Conservation (phyloP, 2,329 filamentous ascomycete genomes). For the Monilinia vaccinii-corymbosi region DNA sequence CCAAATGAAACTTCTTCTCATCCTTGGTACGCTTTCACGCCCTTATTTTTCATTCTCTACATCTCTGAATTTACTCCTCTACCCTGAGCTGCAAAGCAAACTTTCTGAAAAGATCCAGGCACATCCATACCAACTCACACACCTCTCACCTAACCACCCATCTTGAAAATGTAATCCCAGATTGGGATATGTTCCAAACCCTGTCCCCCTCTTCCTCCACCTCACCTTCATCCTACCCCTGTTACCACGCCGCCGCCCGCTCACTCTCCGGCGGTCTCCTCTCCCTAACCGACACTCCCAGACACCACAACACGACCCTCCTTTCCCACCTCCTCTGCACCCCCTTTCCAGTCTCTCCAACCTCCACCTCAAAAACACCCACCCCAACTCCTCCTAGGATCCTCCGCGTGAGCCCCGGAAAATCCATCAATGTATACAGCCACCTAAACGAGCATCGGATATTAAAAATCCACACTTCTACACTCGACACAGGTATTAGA, state of each 20-base stretch:
- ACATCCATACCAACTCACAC: constrained; percentile 15
- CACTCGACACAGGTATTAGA: neutral
- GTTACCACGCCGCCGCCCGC: constrained; percentile 12
- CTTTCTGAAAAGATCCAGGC: neutral
- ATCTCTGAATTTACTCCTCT: no score
- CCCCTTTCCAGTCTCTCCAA: neutral
- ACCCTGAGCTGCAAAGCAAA: neutral
- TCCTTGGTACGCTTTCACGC: constrained; percentile 5
- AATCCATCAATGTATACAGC: constrained; percentile 11
- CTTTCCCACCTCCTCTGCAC: neutral
- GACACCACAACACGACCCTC: constrained; percentile 3
- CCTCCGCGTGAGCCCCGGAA: constrained; percentile 5
- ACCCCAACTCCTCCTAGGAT: neutral
- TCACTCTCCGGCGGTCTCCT: constrained; percentile 13
- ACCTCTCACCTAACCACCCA: constrained; percentile 11
- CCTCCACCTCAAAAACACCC: neutral
- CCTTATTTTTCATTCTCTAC: no score
- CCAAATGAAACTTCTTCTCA: constrained; percentile 12
- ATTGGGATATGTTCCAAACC: constrained; percentile 16
- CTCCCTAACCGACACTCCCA: constrained; percentile 14
- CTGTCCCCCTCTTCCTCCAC: neutral
- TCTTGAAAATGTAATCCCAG: constrained; percentile 9
- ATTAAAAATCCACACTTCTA: constrained; percentile 7
- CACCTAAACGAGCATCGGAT: constrained; percentile 6
- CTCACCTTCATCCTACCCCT: constrained; percentile 5